A percentile compares a stretch with the other conserved stretches of the same genome.
Conservation (phyloP, 78 protist species). For the Dictyostelium citrinum region DNA sequence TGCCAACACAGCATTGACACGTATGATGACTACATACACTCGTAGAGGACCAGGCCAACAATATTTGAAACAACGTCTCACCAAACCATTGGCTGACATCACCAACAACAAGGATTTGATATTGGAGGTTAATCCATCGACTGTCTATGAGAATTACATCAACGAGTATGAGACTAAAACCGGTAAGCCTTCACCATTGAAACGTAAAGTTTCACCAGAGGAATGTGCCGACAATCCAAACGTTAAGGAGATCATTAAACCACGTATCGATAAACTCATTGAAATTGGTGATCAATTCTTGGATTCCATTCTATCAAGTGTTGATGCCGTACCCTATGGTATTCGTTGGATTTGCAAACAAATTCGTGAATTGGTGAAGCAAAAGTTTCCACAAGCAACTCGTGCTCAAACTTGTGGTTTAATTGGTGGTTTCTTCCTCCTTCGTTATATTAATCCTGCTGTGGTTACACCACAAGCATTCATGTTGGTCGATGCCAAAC, state of each 20-base stretch:
- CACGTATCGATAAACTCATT: slow-evolving; percentile 57
- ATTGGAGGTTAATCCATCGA: slow-evolving; percentile 79
- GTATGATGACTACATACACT: slow-evolving; percentile 89
- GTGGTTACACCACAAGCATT: slow-evolving; percentile 81
- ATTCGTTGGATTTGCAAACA: slow-evolving; percentile 88
- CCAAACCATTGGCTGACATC: slow-evolving; percentile 29
- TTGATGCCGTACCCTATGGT: slow-evolving; percentile 84
- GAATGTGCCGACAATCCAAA: slow-evolving; percentile 49
- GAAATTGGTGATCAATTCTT: slow-evolving; percentile 56
- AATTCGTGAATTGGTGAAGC: slow-evolving; percentile 62
- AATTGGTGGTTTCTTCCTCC: slow-evolving; percentile 83
- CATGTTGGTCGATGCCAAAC: slow-evolving; percentile 68
- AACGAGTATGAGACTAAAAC: slow-evolving; percentile 79
- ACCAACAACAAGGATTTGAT: slow-evolving; percentile 16
- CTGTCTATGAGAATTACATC: slow-evolving; percentile 77
- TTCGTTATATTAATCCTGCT: slow-evolving; percentile 87
- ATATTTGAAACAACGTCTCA: slow-evolving; percentile 80
- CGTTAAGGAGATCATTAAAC: slow-evolving; percentile 38
- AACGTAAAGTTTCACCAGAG: slow-evolving; percentile 77
- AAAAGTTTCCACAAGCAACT: slow-evolving; percentile 64
- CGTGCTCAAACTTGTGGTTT: slow-evolving; percentile 43
- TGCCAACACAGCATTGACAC: slow-evolving; percentile 87
- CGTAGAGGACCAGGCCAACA: slow-evolving; percentile 88
- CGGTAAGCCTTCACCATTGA: slow-evolving; percentile 70
- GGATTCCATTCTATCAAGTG: slow-evolving; percentile 1